Base-by-base conservation (phyloP, 148 eudicot species). In the Rhododendron ferrugineum region DNA sequence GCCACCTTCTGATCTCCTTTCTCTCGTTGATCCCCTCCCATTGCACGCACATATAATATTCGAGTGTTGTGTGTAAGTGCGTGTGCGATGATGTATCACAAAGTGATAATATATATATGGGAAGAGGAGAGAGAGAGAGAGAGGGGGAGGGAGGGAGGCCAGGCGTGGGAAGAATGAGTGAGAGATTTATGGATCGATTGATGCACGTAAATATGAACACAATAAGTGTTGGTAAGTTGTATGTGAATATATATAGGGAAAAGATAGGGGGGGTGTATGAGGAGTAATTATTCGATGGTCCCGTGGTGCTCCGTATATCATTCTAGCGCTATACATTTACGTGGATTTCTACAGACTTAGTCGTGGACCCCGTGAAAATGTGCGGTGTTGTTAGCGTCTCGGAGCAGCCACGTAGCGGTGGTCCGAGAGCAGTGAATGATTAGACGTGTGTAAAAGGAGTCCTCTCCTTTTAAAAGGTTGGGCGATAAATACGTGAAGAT, bases 1-100 rank as follows among this genome's bases (percentile, higher is more conserved):
- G 94, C 40, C 4, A 95, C 93, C 85, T 90, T 91, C 66, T 93
- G 85, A 58, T 86, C 60, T 85, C 52, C 62, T 80, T 79, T 62
- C 23, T 49, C 82, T 8, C 50, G 32, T 26, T 40, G 42, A 40
- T 47, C 82, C 28, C 16, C 82, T 9, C 2, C 52, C 81, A 46
- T 78, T 47, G 10, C n/a, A 26, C n/a, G 68, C 1, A 18, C 6
- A 8, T 22, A 7, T 16, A 56, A 6, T 16, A 56, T 16, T 20
- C 5, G n/a, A 56, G 62, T 20, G 60, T 54, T 54, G 40, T 54
- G 60, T 16, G 62, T 7, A 56, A 16, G 23, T 20, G 62, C 23
- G 62, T 8, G 28, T 7, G 70, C 11, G 11, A n/a, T 2, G 11
- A 40, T 40, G 49, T 46, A 46, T 46, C 49, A 8, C 49, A 46